Evolutionary conservation across 2,329 filamentous ascomycete genomes (phyloP).

Genomic region (Aspergillus sergii): DNA sequence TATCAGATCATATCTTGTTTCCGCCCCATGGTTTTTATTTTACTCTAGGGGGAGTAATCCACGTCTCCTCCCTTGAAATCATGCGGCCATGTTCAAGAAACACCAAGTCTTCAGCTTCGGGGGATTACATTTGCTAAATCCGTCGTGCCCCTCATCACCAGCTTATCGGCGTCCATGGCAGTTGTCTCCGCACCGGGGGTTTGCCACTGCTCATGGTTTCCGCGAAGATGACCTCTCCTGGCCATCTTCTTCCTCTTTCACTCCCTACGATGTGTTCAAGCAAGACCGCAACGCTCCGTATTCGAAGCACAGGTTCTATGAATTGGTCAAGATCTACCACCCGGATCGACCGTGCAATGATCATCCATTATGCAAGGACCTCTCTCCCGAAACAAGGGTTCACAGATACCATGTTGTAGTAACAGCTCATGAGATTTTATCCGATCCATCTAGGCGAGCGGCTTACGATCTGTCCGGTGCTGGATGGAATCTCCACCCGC

Average conservation of each 20-base stretch:
- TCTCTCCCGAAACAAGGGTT: constrained; percentile 67
- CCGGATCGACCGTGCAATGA: constrained; percentile 67
- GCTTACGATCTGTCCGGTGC: constrained; percentile 81
- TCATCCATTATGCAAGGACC: constrained; percentile 43
- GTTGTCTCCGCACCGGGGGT: constrained; percentile 28
- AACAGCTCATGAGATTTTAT: constrained; percentile 84
- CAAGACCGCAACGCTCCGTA: constrained; percentile 67
- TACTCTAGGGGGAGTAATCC: constrained; percentile 14
- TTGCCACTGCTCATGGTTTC: constrained; percentile 36
- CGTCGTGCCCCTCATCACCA: constrained; percentile 24
- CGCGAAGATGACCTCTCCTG: constrained; percentile 38
- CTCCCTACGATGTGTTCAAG: constrained; percentile 88
- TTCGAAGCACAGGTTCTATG: constrained; percentile 80
- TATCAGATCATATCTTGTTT: neutral
- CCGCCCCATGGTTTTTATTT: neutral
- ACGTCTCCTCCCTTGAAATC: constrained; percentile 27
- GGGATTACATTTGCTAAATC: constrained; percentile 39
- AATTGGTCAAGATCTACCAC: constrained; percentile 94
- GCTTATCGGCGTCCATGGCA: constrained; percentile 26
- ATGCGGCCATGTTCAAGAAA: constrained; percentile 54
- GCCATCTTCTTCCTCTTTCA: constrained; percentile 52
- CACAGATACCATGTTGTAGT: constrained; percentile 90
- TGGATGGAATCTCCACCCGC: constrained; percentile 68
- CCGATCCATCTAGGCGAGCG: constrained; percentile 73
- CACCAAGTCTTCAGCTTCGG: constrained; percentile 41